Evolutionary conservation across 805 yeast species (phyloP).

Genomic region (Barnettozyma sp.): DNA sequence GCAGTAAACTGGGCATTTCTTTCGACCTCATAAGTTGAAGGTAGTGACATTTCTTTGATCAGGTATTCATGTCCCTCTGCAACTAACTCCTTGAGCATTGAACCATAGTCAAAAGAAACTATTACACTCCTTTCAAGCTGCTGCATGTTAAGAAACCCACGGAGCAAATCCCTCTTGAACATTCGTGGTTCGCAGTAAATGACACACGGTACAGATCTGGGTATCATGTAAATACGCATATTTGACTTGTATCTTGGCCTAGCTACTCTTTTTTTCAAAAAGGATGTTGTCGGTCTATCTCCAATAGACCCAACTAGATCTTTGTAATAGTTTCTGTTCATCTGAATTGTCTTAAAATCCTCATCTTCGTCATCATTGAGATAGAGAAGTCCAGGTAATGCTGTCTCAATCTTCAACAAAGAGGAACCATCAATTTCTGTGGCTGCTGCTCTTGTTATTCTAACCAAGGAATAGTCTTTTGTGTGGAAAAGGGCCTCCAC

Average conservation of each 20-base stretch:
- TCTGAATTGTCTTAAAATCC: conserved; percentile 16
- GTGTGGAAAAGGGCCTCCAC: conserved; percentile 36
- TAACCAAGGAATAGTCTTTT: conserved; percentile 37
- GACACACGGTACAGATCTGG: conserved; percentile 33
- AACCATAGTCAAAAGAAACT: conserved; percentile 27
- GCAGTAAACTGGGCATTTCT: conserved; percentile 2
- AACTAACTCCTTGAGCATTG: conserved; percentile 13
- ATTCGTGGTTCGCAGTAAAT: conserved; percentile 43
- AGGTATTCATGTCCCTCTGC: conserved; percentile 15
- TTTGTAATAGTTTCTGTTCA: conserved; percentile 16
- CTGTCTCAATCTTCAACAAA: conserved; percentile 48
- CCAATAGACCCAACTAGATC: conserved; percentile 27
- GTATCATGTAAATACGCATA: conserved; percentile 55
- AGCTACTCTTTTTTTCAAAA: conserved; percentile 50
- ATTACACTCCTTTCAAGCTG: conserved; percentile 24
- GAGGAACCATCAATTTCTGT: conserved; percentile 44
- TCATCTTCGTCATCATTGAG: conserved; percentile 42
- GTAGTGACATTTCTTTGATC: conserved; percentile 13
- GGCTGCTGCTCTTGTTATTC: conserved; percentile 51
- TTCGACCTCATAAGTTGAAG: conserved; percentile 14
- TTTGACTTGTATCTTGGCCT: conserved; percentile 56
- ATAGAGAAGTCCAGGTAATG: conserved; percentile 44
- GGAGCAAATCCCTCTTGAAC: conserved; percentile 44
- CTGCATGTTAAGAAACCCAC: conserved; percentile 39
- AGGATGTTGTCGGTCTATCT: conserved; percentile 41